Percentiles rank a stretch among this genome's conserved stretches.
Evolutionary conservation across 2,329 filamentous ascomycete genomes (phyloP).

Genomic region (Exophiala sp.): DNA sequence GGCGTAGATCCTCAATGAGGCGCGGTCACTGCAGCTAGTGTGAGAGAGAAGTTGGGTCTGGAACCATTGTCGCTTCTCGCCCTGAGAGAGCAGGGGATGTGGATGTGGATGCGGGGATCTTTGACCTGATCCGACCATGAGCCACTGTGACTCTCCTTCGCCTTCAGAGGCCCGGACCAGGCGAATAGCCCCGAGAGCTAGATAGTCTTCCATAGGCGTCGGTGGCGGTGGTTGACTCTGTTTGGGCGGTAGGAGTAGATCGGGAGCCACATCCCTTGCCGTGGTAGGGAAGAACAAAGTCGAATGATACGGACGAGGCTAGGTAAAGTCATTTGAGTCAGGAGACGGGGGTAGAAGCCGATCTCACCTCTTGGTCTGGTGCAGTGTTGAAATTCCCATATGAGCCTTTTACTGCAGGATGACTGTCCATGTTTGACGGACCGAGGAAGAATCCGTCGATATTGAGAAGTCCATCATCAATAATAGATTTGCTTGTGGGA

Average conservation of each 20-base stretch:
- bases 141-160: constrained; percentile 3
- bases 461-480: constrained; percentile 11
- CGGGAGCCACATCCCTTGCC: neutral
- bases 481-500: neutral
- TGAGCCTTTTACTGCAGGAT: neutral
- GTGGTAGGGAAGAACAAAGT: neutral
- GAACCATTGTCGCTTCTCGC: constrained; percentile 37
- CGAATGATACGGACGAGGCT: neutral
- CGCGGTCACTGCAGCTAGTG: constrained; percentile 19
- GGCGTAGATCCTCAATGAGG: constrained; percentile 36
- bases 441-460: constrained; percentile 14
- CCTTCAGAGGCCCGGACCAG: constrained; percentile 7
- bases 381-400: neutral
- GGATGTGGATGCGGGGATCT: constrained; percentile 21
- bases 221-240: neutral
- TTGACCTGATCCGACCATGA: constrained; percentile 17
- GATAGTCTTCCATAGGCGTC: constrained; percentile 13
- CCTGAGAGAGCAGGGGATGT: constrained; percentile 5
- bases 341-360: neutral
- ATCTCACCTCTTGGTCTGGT: neutral
- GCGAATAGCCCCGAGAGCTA: constrained; percentile 27
- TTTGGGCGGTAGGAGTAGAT: neutral
- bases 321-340: neutral
- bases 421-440: constrained; percentile 12
- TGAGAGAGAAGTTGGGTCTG: constrained; percentile 27